Evolutionary conservation across 306 rosid genomes (phyloP).

Genomic region (Inga laurina): DNA sequence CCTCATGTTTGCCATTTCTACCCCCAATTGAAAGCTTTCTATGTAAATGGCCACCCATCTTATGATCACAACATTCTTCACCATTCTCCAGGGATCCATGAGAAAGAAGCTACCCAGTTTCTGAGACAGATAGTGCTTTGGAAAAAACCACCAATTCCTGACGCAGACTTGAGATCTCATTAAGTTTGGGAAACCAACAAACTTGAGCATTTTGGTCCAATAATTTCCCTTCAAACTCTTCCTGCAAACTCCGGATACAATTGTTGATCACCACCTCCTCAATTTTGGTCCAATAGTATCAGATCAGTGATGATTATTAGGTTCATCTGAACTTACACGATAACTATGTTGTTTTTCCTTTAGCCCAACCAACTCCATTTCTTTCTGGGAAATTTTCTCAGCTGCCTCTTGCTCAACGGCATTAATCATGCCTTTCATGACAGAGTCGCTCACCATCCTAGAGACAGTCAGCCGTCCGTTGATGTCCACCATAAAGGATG

Average conservation of each 20-base stretch:
- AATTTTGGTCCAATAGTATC: slow-evolving; percentile 50
- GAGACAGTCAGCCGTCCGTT: slow-evolving; percentile 68
- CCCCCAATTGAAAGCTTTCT: slow-evolving; percentile 48
- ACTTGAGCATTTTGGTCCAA: slow-evolving; percentile 35
- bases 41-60: slow-evolving; percentile 50
- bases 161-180: slow-evolving; percentile 68
- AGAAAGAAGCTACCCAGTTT: slow-evolving; percentile 65
- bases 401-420: slow-evolving; percentile 70
- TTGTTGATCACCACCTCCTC: slow-evolving; percentile 61
- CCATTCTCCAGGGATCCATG: slow-evolving; percentile 65
- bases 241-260: slow-evolving; percentile 54
- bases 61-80: slow-evolving; percentile 54
- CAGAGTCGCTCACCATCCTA: slow-evolving; percentile 85
- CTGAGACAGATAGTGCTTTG: slow-evolving; percentile 52
- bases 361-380: slow-evolving; percentile 62
- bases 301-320: slow-evolving; percentile 5
- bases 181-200: slow-evolving; percentile 46
- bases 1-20: slow-evolving; percentile 71
- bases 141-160: slow-evolving; percentile 64
- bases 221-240: slow-evolving; percentile 54
- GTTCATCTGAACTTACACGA: slow-evolving; percentile 40
- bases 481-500: slow-evolving; percentile 58
- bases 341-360: slow-evolving; percentile 48
- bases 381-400: too few relatives aligned
- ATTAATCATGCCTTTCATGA: slow-evolving; percentile 77